Conservation (phyloP, 192 early-diverging fungal genomes). For the Mortierella antarctica region DNA sequence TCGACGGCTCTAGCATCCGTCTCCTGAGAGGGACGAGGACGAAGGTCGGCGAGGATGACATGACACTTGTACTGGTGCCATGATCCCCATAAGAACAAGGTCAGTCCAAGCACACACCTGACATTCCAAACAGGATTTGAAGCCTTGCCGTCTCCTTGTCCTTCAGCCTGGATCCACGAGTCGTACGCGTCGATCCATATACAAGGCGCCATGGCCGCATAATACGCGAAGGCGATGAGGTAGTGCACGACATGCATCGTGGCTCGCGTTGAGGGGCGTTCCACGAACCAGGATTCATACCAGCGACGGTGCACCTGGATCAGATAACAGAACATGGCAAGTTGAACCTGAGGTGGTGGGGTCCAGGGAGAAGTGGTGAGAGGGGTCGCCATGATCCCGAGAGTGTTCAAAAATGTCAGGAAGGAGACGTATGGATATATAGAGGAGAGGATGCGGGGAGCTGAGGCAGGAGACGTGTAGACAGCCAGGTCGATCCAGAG, state of each 20-base stretch:
- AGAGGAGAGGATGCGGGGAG: neutral
- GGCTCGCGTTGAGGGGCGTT: conserved; percentile 53
- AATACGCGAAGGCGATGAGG: conserved; percentile 71
- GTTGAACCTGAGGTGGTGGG: conserved; percentile 14
- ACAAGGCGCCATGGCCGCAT: conserved; percentile 63
- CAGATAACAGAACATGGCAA: conserved; percentile 51
- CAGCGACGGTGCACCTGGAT: conserved; percentile 56
- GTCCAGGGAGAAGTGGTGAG: conserved; percentile 9
- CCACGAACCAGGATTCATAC: conserved; percentile 61
- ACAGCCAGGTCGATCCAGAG: conserved; percentile 22
- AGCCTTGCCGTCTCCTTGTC: neutral
- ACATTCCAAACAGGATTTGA: neutral
- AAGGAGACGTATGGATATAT: conserved; percentile 23
- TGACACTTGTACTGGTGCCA: conserved; percentile 75
- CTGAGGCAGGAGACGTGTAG: conserved; percentile 10
- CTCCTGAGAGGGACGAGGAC: conserved; percentile 14
- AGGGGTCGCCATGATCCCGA: conserved; percentile 27
- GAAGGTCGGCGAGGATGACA: conserved; percentile 70
- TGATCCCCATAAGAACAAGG: conserved; percentile 65
- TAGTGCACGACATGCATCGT: conserved; percentile 75
- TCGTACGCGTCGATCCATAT: conserved; percentile 60
- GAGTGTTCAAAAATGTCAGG: conserved; percentile 17
- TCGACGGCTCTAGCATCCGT: neutral
- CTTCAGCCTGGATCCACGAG: neutral
- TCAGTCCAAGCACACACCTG: conserved; percentile 37